These are phyloP conservation scores for Tardiomyces depauwii DNA, from an alignment of 1,139 yeast species.

Conservation along the genomic window DNA sequence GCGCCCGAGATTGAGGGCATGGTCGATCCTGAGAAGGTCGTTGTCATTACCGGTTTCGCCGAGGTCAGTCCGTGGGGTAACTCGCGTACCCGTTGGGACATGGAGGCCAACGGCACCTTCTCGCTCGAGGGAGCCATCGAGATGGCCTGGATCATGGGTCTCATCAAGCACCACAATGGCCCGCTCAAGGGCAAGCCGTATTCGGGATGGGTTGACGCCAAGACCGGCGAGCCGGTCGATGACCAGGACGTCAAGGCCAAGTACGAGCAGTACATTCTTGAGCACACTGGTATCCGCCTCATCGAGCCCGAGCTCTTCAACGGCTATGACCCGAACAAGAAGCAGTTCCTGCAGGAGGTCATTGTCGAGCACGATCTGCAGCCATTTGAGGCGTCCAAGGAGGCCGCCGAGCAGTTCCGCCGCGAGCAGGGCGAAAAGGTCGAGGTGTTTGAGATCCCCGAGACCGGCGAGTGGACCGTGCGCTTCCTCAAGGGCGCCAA, in stretches of 20 bases:
- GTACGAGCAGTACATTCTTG: constrained; percentile 80
- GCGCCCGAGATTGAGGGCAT: constrained; percentile 75
- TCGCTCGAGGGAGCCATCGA: constrained; percentile 98
- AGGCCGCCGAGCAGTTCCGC: constrained; percentile 90
- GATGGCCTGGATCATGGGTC: constrained; percentile 99
- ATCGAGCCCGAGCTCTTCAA: constrained; percentile 90
- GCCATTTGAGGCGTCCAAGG: constrained; percentile 89
- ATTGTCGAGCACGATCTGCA: constrained; percentile 94
- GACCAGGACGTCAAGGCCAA: constrained; percentile 87
- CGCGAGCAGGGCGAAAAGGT: constrained; percentile 90
- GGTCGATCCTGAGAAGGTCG: constrained; percentile 81
- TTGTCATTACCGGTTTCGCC: constrained; percentile 93
- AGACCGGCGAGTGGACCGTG: constrained; percentile 86
- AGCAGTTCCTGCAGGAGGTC: constrained; percentile 87
- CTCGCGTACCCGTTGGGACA: constrained; percentile 98
- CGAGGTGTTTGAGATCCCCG: constrained; percentile 83
- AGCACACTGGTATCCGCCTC: constrained; percentile 92
- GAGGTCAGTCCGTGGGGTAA: constrained; percentile 99
- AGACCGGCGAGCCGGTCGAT: constrained; percentile 85
- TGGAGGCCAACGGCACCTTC: constrained; percentile 92
- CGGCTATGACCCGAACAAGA: constrained; percentile 91
- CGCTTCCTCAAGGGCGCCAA: constrained; percentile 87
- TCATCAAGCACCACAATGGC: constrained; percentile 89
- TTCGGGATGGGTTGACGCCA: constrained; percentile 96
- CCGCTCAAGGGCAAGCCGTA: constrained; percentile 77